Conservation (phyloP, 2,329 filamentous ascomycete genomes). For the Pestalotiopsis sp. region DNA sequence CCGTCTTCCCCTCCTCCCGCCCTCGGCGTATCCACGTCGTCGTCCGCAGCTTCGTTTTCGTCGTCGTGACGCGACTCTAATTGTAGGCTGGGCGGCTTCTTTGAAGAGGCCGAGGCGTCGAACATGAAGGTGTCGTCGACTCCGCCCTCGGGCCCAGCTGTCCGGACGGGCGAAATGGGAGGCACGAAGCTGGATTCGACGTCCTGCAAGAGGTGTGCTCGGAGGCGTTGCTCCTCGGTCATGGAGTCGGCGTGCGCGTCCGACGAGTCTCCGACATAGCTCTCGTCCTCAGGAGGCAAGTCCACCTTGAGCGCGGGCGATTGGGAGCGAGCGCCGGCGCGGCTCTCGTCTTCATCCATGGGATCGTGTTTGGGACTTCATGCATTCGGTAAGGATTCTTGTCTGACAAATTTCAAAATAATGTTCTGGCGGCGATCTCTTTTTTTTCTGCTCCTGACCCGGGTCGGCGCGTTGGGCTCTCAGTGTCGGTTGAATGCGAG, state of each 20-base stretch:
- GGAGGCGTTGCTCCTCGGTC: slow-evolving; percentile 52
- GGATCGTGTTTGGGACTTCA: background rate
- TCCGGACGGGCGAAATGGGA: slow-evolving; percentile 55
- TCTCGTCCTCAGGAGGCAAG: slow-evolving; percentile 18
- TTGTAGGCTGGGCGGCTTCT: background rate
- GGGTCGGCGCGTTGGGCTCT: background rate
- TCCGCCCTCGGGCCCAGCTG: slow-evolving; percentile 44
- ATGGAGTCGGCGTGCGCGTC: slow-evolving; percentile 49
- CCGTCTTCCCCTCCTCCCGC: background rate
- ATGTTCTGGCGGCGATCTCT: background rate
- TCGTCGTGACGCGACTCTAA: background rate
- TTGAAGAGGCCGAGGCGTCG: slow-evolving; percentile 33
- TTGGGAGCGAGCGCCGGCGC: background rate
- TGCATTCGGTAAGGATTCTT: background rate
- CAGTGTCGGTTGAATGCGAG: background rate
- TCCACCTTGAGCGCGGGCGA: slow-evolving; percentile 5
- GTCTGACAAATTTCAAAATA: background rate
- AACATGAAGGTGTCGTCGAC: slow-evolving; percentile 64
- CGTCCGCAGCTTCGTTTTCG: background rate
- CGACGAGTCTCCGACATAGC: slow-evolving; percentile 30
- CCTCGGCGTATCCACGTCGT: background rate
- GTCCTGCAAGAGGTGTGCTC: slow-evolving; percentile 61
- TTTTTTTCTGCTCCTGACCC: background rate
- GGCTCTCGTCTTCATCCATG: slow-evolving; percentile 12
- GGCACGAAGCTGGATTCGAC: slow-evolving; percentile 68